Conservation (phyloP, 176 grass and related monocot genomes). For the Aegilops umbellulata region DNA sequence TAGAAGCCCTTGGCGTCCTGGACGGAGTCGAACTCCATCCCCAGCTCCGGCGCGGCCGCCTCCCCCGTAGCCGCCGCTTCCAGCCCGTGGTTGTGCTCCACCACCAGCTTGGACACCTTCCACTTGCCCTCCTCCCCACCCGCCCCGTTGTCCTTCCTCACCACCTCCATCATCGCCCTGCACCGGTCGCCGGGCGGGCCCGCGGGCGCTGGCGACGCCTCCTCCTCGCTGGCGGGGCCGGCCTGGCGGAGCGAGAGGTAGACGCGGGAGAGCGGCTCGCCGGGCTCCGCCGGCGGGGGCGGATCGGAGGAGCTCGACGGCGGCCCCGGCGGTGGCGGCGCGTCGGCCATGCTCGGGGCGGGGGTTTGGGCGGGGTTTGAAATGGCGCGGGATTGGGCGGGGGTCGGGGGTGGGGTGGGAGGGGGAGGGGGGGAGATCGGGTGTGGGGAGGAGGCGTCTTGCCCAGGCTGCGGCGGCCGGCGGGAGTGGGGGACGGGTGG, state of each 20-base stretch:
- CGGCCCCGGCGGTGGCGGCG: background rate
- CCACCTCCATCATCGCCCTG: conserved; percentile 93
- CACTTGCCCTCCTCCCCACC: conserved; percentile 50
- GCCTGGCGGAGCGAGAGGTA: conserved; percentile 32
- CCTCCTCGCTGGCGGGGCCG: conserved; percentile 1
- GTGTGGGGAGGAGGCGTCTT: conserved; percentile 56
- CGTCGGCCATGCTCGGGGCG: conserved; percentile 12
- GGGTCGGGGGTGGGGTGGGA: background rate
- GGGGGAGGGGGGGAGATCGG: conserved; percentile 22
- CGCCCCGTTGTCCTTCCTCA: conserved; percentile 42
- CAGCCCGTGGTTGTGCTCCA: conserved; percentile 71
- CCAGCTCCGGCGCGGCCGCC: conserved; percentile 32
- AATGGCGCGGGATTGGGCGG: conserved; percentile 37
- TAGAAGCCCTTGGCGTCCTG: conserved; percentile 77
- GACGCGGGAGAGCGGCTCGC: conserved; percentile 24
- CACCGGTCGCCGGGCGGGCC: conserved; percentile 31
- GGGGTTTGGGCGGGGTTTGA: conserved; percentile 36
- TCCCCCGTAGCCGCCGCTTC: conserved; percentile 6
- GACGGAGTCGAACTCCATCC: conserved; percentile 80
- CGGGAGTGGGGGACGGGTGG: conserved; percentile 18
- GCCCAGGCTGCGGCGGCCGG: conserved; percentile 63
- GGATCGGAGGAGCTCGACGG: conserved; percentile 14
- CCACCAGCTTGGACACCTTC: conserved; percentile 64
- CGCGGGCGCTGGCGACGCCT: background rate
- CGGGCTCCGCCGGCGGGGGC: conserved; percentile 9